Percentiles rank a stretch among this genome's conserved stretches.
phyloP scores from a whole-genome alignment of 1,284 basidiomycete species.

The Apiotrichum domesticum region DNA sequence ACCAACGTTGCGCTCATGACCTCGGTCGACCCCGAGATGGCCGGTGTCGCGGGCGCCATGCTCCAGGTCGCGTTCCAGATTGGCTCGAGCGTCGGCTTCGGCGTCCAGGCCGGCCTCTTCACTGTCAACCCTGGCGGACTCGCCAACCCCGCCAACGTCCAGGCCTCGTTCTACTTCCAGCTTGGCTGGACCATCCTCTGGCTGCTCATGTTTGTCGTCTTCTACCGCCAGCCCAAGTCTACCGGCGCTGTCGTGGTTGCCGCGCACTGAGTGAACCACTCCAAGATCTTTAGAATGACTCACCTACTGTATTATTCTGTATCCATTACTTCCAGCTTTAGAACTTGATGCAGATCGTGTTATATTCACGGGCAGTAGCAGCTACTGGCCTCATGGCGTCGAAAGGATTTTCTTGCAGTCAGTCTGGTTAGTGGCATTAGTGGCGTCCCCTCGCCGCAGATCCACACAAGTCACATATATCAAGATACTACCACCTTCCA shows the following conservation, averaged over 20 bases:
- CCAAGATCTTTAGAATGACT: too few relatives aligned
- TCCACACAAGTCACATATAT: too few relatives aligned
- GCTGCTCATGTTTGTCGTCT: conserved; percentile 27
- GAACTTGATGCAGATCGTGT: too few relatives aligned
- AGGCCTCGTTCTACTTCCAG: conserved; percentile 34
- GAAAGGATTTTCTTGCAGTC: too few relatives aligned
- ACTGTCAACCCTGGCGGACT: conserved; percentile 32
- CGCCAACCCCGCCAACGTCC: conserved; percentile 30
- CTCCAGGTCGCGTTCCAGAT: conserved; percentile 40
- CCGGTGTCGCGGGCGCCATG: conserved; percentile 42
- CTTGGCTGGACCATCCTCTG: conserved; percentile 38
- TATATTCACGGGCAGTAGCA: too few relatives aligned
- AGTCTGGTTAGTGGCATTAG: too few relatives aligned
- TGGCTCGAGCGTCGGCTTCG: conserved; percentile 35
- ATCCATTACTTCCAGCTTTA: too few relatives aligned
- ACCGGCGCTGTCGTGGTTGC: background rate
- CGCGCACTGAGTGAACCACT: too few relatives aligned
- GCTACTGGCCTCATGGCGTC: too few relatives aligned
- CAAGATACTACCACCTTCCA: too few relatives aligned
- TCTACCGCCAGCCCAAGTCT: conserved; percentile 29
- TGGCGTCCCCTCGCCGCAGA: too few relatives aligned
- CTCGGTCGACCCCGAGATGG: conserved; percentile 28
- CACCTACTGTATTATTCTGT: too few relatives aligned
- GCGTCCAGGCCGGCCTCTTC: conserved; percentile 40
- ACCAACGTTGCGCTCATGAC: conserved; percentile 34